phyloP scores from a whole-genome alignment of 1,284 basidiomycete species.

The Cystobasidium sp. region DNA sequence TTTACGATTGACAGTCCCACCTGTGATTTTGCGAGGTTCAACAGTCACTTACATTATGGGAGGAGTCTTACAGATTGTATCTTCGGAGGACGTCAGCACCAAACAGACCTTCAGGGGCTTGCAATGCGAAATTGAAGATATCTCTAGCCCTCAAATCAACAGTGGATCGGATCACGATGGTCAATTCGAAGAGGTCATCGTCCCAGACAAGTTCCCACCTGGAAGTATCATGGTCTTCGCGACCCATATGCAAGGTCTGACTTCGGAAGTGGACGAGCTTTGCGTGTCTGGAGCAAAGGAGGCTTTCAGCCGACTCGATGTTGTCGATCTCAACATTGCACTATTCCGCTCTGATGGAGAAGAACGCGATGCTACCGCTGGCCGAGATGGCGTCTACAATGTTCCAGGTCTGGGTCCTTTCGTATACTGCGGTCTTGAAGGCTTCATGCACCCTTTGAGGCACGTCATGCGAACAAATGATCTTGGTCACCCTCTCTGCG shows the following conservation, averaged over 20 bases:
- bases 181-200: constrained; percentile 73
- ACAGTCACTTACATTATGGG: constrained; percentile 79
- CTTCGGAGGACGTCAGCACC: constrained; percentile 67
- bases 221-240: constrained; percentile 89
- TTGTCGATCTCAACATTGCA: constrained; percentile 84
- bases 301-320: constrained; percentile 73
- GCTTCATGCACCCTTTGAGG: constrained; percentile 87
- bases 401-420: constrained; percentile 74
- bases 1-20: constrained; percentile 65
- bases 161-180: constrained; percentile 67
- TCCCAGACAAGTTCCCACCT: constrained; percentile 86
- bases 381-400: constrained; percentile 71
- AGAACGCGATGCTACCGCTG: constrained; percentile 78
- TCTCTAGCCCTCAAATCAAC: constrained; percentile 58
- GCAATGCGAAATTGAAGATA: constrained; percentile 69
- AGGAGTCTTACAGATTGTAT: constrained; percentile 70
- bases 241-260: constrained; percentile 73
- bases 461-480: constrained; percentile 85
- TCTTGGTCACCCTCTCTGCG: constrained; percentile 85
- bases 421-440: constrained; percentile 88
- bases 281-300: constrained; percentile 71
- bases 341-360: constrained; percentile 85
- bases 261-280: constrained; percentile 69
- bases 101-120: constrained; percentile 70
- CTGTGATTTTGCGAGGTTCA: constrained; percentile 78